Base-by-base conservation (phyloP, 805 yeast genomes). In the Nakazawaea wickerhamii region DNA sequence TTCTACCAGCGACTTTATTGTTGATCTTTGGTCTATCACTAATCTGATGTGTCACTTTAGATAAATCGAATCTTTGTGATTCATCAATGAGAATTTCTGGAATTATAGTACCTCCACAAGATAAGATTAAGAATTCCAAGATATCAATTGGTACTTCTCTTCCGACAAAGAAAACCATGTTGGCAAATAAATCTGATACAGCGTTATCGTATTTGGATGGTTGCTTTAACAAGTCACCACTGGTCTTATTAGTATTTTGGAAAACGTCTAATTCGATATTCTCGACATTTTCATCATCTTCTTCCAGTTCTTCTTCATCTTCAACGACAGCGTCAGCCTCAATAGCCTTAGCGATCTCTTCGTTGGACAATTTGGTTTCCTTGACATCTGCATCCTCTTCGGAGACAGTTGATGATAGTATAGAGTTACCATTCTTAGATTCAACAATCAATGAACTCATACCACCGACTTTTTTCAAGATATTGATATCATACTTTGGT, bases 101-200 rank as follows among this genome's bases (percentile, higher is more conserved):
- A 36, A 90, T 76, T 27, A 88, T 72, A 47, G 73, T 70, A 40
- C 97, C 98, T 48, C 97, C 97, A 55, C 84, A 79, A 1, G 96
- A 77, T 44, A 89, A 68, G 46, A 90, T 80, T 50, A 89, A 73
- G 60, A 93, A 86, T 67, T 93, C 98, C 50, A 91, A 68, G 51
- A 89, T 77, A 54, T 93, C 98, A 48, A 90, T 69, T 20, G 98
- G 87, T 31, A 93, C 98, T 68, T 93, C 99, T 64, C 99, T 84
- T 42, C 97, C 96, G 45, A 93, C 77, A 59, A 67, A 93, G 63
- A 93, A 91, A 4, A 83, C 76, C 60, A 89, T 84, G 43, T 77
- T 75, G 34, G 82, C 70, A 57, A 91, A 86, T 39, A 93, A 66
- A 28, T 71, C 68, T 10, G 87, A 73, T n/a, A 75, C 66, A 36